Conservation (phyloP, 2,329 filamentous ascomycete species). For the Talaromyces sp. region DNA sequence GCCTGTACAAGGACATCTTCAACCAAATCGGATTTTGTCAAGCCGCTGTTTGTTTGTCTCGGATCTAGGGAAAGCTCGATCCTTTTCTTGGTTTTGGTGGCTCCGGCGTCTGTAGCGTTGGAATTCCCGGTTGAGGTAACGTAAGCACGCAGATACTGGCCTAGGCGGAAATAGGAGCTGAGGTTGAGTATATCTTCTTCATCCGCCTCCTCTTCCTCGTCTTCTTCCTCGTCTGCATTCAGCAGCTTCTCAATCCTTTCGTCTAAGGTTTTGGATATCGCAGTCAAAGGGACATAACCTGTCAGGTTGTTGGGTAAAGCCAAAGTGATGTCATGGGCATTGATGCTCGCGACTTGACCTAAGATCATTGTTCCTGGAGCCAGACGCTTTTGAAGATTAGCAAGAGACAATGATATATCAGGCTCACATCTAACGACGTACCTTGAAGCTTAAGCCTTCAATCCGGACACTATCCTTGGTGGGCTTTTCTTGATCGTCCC, state of each 20-base stretch:
- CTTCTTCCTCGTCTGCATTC: constrained; percentile 57
- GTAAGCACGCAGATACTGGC: constrained; percentile 82
- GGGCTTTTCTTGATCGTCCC: constrained; percentile 46
- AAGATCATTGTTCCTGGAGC: constrained; percentile 82
- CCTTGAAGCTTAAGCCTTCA: constrained; percentile 86
- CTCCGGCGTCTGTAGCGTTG: constrained; percentile 37
- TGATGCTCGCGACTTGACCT: constrained; percentile 79
- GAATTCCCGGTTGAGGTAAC: constrained; percentile 72
- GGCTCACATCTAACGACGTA: constrained; percentile 35
- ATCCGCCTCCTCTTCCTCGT: constrained; percentile 48
- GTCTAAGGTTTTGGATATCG: constrained; percentile 78
- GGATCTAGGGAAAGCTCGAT: constrained; percentile 87
- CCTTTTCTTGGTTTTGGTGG: constrained; percentile 67
- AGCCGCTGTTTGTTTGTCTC: constrained; percentile 68
- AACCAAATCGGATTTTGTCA: constrained; percentile 69
- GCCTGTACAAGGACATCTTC: constrained; percentile 78
- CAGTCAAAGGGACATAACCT: constrained; percentile 85
- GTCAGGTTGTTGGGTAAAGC: constrained; percentile 88
- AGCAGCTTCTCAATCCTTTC: constrained; percentile 65
- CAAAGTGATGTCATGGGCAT: constrained; percentile 70
- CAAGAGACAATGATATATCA: not conserved
- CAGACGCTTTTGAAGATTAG: constrained; percentile 60
- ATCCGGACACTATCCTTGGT: constrained; percentile 62
- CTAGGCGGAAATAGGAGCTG: constrained; percentile 68
- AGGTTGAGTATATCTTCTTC: constrained; percentile 63